Percentiles rank a stretch among this genome's conserved stretches.
These are phyloP conservation scores for Staphylotrichum tortipilum DNA, from an alignment of 495 filamentous ascomycete species.

Conservation along the genomic window DNA sequence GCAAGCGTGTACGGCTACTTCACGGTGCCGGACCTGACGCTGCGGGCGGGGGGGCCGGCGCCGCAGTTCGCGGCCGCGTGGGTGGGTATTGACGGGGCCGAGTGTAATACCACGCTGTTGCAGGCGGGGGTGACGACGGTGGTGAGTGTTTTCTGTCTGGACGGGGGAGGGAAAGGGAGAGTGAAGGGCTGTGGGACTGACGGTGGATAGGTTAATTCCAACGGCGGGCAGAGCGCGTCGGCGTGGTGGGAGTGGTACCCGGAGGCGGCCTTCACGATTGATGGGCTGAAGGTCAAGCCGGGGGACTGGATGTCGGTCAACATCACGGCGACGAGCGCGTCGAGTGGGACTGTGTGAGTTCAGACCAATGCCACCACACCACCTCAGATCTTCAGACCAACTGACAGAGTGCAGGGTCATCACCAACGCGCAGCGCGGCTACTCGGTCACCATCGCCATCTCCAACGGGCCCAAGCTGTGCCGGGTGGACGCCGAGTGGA, in stretches of 20 bases:
- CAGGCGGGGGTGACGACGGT: conserved; percentile 27
- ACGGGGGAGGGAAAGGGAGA: no score
- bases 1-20: conserved; percentile 19
- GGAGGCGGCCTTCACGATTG: conserved; percentile 42
- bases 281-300: conserved; percentile 37
- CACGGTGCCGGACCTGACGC: conserved; percentile 17
- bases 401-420: conserved; percentile 26
- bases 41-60: conserved; percentile 11
- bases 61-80: conserved; percentile 24
- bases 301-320: conserved; percentile 48
- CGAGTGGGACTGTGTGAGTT: conserved; percentile 34
- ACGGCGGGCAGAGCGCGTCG: conserved; percentile 21
- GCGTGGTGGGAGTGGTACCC: conserved; percentile 64
- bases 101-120: conserved; percentile 18
- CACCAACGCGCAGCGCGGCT: conserved; percentile 42
- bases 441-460: conserved; percentile 40
- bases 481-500: conserved; percentile 30
- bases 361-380: no score
- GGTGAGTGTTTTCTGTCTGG: no score
- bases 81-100: conserved; percentile 27
- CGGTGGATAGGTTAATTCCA: conserved; percentile 17
- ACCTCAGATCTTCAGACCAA: no score
- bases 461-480: conserved; percentile 23
- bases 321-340: conserved; percentile 37
- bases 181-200: neutral